A percentile compares a stretch with the other conserved stretches of the same genome.
These are phyloP conservation scores for Geotrichum histeridarum DNA, from an alignment of 1,139 yeast genomes.

Conservation along the genomic window DNA sequence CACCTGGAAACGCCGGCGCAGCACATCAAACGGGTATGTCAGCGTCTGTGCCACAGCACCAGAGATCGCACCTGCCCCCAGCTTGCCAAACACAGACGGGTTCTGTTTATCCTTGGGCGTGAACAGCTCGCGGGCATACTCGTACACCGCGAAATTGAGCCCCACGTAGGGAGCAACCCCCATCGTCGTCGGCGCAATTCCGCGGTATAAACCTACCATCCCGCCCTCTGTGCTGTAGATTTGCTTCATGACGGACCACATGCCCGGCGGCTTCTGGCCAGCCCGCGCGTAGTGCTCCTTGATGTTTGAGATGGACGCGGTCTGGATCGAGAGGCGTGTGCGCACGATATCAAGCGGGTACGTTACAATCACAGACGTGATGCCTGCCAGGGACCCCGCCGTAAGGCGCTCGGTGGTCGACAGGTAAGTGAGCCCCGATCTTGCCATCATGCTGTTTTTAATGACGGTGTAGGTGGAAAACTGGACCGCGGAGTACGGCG, in stretches of 20 bases:
- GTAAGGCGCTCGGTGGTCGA: conserved; percentile 54
- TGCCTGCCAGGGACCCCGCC: conserved; percentile 81
- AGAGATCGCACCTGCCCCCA: conserved; percentile 76
- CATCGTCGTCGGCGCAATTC: conserved; percentile 78
- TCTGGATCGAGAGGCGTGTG: conserved; percentile 82
- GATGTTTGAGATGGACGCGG: conserved; percentile 63
- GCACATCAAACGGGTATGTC: conserved; percentile 85
- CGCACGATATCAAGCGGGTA: conserved; percentile 90
- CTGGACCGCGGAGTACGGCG: conserved; percentile 94
- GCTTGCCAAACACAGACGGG: conserved; percentile 49
- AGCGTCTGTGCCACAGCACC: conserved; percentile 82
- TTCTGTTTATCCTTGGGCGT: conserved; percentile 35
- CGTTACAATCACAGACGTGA: conserved; percentile 73
- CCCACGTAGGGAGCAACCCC: conserved; percentile 98
- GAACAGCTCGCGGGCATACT: conserved; percentile 57
- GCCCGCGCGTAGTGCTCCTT: conserved; percentile 42
- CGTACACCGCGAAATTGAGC: conserved; percentile 85
- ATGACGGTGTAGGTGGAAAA: conserved; percentile 77
- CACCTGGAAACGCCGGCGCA: conserved; percentile 87
- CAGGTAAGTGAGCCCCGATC: conserved; percentile 26
- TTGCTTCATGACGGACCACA: conserved; percentile 50
- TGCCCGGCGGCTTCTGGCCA: conserved; percentile 53
- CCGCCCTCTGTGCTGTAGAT: conserved; percentile 86
- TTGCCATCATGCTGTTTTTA: conserved; percentile 39
- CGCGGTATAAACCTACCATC: conserved; percentile 67